phyloP scores from a whole-genome alignment of 163 green algal species.

The Chloroidium sp. region DNA sequence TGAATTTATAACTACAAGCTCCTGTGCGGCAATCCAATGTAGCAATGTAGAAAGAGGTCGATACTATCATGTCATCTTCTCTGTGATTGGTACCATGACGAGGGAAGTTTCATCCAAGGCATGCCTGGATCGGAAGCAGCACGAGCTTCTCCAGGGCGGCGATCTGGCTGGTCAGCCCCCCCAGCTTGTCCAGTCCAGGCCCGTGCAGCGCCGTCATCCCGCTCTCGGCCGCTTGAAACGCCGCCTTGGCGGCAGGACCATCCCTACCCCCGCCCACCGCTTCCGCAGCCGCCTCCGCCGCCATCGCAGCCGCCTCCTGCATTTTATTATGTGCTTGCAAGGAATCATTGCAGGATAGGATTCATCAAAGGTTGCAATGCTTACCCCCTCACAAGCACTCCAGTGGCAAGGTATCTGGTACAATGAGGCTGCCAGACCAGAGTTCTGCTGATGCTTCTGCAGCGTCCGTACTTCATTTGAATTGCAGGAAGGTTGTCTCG shows the following conservation, averaged over 20 bases:
- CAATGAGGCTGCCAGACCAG: neutral
- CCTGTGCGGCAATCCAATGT: too few relatives aligned
- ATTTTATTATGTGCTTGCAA: neutral
- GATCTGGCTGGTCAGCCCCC: conserved; percentile 28
- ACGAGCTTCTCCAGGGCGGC: conserved; percentile 39
- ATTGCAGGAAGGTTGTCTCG: neutral
- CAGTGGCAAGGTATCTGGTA: too few relatives aligned
- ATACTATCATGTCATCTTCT: too few relatives aligned
- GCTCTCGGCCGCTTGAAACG: conserved; percentile 29
- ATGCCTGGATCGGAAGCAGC: conserved; percentile 8
- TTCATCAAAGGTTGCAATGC: neutral
- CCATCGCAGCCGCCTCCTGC: conserved; percentile 1
- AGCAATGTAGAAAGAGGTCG: too few relatives aligned
- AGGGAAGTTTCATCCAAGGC: neutral
- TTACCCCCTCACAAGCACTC: neutral
- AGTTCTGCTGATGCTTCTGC: neutral
- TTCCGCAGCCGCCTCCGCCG: conserved; percentile 20
- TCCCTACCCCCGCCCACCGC: conserved; percentile 22
- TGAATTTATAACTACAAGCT: too few relatives aligned
- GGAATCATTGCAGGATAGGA: too few relatives aligned
- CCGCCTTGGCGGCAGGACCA: conserved; percentile 28
- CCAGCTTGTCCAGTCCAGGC: conserved; percentile 25
- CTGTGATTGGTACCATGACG: too few relatives aligned
- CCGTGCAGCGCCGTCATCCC: conserved; percentile 14
- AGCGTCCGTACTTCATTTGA: neutral